Evolutionary conservation across 495 filamentous ascomycete species (phyloP).

Genomic region (Talaromyces wortmannii): DNA sequence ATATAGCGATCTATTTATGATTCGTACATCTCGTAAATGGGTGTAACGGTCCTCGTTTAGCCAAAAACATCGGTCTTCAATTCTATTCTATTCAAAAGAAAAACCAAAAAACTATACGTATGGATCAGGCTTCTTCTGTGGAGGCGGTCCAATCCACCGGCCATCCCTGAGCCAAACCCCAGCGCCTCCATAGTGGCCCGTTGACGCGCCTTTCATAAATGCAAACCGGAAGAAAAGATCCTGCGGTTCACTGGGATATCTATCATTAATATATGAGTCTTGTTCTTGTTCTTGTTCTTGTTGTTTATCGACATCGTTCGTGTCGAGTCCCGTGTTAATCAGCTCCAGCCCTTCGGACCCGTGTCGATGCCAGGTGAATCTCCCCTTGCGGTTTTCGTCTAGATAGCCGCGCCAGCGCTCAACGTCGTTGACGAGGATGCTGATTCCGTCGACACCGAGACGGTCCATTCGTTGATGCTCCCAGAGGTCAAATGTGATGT

Average conservation of each 20-base stretch:
- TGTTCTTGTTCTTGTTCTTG: slow-evolving; percentile 13
- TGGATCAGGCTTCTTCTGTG: slow-evolving; percentile 11
- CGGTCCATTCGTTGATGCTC: slow-evolving; percentile 35
- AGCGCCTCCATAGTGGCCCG: slow-evolving; percentile 73
- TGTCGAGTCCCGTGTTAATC: slow-evolving; percentile 13
- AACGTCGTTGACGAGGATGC: slow-evolving; percentile 89
- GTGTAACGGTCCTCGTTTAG: too few species aligned
- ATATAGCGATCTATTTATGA: not conserved
- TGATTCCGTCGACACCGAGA: slow-evolving; percentile 79
- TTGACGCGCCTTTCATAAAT: slow-evolving; percentile 62
- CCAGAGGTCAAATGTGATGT: slow-evolving; percentile 54
- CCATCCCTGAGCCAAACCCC: slow-evolving; percentile 68
- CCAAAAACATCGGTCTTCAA: too few species aligned
- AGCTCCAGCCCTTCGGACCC: slow-evolving; percentile 36
- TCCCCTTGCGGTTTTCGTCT: slow-evolving; percentile 35
- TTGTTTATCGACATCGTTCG: slow-evolving; percentile 5
- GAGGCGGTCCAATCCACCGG: slow-evolving; percentile 50
- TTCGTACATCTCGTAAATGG: not conserved
- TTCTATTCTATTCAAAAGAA: too few species aligned
- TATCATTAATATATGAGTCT: slow-evolving; percentile 38
- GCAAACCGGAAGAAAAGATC: slow-evolving; percentile 81
- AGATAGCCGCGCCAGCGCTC: slow-evolving; percentile 67
- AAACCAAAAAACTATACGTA: not conserved
- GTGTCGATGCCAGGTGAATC: slow-evolving; percentile 41
- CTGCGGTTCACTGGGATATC: slow-evolving; percentile 25